Conservation (phyloP, 768 basidiomycete species). For the Collybia sordida region DNA sequence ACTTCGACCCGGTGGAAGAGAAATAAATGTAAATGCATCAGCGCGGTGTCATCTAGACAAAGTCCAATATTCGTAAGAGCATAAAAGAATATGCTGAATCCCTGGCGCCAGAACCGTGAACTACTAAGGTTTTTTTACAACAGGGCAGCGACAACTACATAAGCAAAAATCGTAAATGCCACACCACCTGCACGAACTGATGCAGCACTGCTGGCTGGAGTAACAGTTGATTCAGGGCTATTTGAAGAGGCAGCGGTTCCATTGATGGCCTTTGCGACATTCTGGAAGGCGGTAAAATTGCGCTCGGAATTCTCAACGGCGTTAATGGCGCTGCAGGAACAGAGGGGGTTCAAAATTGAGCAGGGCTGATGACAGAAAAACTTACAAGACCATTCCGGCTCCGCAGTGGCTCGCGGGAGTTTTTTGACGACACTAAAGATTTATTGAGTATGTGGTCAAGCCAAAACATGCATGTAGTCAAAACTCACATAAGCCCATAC, state of each 20-base stretch:
- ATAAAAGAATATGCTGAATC: not conserved
- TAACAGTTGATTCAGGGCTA: slow-evolving; percentile 20
- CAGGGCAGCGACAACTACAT: slow-evolving; percentile 30
- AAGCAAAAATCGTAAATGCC: slow-evolving; percentile 25
- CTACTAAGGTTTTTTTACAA: slow-evolving; percentile 21
- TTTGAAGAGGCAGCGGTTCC: slow-evolving; percentile 43
- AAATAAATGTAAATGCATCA: slow-evolving; percentile 14
- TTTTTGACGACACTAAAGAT: slow-evolving; percentile 38
- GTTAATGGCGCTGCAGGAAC: slow-evolving; percentile 49
- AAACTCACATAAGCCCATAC: slow-evolving; percentile 54
- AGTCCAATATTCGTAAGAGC: slow-evolving; percentile 23
- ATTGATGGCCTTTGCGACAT: slow-evolving; percentile 52
- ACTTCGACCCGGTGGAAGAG: slow-evolving; percentile 15
- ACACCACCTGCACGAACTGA: slow-evolving; percentile 32
- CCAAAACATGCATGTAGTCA: not conserved
- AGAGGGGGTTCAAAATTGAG: not conserved
- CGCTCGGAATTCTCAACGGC: slow-evolving; percentile 45
- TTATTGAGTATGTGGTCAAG: slow-evolving; percentile 4
- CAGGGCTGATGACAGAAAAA: slow-evolving; percentile 2
- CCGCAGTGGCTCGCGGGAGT: slow-evolving; percentile 43
- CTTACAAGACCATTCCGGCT: slow-evolving; percentile 56
- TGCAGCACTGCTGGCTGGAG: slow-evolving; percentile 25
- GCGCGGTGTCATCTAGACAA: slow-evolving; percentile 22
- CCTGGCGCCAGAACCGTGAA: too few relatives aligned
- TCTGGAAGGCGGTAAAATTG: slow-evolving; percentile 58